Percentiles rank a stretch among this genome's conserved stretches.
phyloP scores from a whole-genome alignment of 306 rosid species.

The Phaseolus lunatus region DNA sequence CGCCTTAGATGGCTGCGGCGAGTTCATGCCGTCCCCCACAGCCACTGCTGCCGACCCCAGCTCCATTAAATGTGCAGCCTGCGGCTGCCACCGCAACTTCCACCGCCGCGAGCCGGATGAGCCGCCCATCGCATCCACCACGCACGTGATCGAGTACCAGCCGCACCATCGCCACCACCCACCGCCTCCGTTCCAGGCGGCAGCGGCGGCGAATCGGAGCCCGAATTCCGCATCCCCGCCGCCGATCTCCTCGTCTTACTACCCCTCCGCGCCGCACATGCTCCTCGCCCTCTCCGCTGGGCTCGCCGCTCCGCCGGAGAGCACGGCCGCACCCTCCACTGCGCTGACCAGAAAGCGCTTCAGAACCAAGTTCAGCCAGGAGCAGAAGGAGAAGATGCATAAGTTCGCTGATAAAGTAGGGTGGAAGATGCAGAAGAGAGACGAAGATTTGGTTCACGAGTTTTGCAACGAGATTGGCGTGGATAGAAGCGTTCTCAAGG shows the following conservation, averaged over 20 bases:
- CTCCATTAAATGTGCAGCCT: slow-evolving; percentile 90
- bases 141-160: slow-evolving; percentile 84
- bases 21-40: slow-evolving; percentile 84
- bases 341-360: slow-evolving; percentile 60
- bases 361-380: slow-evolving; percentile 80
- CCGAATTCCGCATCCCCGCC: slow-evolving; percentile 93
- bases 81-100: slow-evolving; percentile 97
- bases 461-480: slow-evolving; percentile 77
- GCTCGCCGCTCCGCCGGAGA: slow-evolving; percentile 52
- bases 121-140: slow-evolving; percentile 47
- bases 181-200: slow-evolving; percentile 44
- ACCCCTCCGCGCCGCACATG: slow-evolving; percentile 97
- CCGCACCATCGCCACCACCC: slow-evolving; percentile 88
- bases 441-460: slow-evolving; percentile 64
- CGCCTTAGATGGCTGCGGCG: slow-evolving; percentile 94
- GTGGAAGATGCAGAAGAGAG: slow-evolving; percentile 95
- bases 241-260: slow-evolving; percentile 95
- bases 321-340: slow-evolving; percentile 30
- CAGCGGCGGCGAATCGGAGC: slow-evolving; percentile 48
- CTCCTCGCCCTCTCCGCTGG: slow-evolving; percentile 82
- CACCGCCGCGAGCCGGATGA: slow-evolving; percentile 99
- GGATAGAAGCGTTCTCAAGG: slow-evolving; percentile 78
- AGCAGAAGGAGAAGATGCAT: slow-evolving; percentile 90
- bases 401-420: slow-evolving; percentile 83
- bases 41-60: slow-evolving; percentile 75